Base-by-base conservation (phyloP, 441 rosid genomes). In the Populus hybrid region DNA sequence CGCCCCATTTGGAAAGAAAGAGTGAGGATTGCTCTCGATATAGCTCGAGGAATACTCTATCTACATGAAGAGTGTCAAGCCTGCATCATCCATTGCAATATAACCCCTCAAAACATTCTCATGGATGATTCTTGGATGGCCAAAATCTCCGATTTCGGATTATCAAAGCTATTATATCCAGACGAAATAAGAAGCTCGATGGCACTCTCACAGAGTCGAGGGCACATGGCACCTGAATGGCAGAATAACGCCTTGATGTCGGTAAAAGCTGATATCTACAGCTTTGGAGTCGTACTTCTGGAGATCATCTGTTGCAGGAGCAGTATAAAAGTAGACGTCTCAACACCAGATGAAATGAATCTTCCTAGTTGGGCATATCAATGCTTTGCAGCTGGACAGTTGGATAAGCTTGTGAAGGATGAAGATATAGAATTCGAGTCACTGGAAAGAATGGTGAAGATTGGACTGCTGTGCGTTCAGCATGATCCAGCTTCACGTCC, bases 381-480 rank as follows among this genome's bases (percentile, higher is more conserved):
- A 18, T 79, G 82, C 65, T 81, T 79, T 16, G 68, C 26, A 21
- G 78, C 40, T 7, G 50, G 76, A 69, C 73, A 74, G 73, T 20
- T 85, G 42, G 50, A 76, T 3, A 76, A 76, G 75, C 64, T 85
- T 8, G 82, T 80, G n/a, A 26, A 12, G 0, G 81, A 74, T 26
- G 75, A 81, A 28, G 75, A 81, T 66, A 70, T 72, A 7, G 73
- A 82, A 7, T 38, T 2, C 76, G 54, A 65, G 35, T 67, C 3
- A 6, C 14, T 83, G 32, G 84, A 83, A 34, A 81, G 42, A 67
- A 50, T 81, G 84, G 76, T 81, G 14, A 78, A 66, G 70, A 36
- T 80, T 2, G 83, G 68, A 28, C 59, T 83, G 0, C 73, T 82
- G 86, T 85, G 84, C 32, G 76, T 85, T 46, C 83, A 85, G 46